These are phyloP conservation scores for Sordariomycetes sp. DNA, from an alignment of 2,329 filamentous ascomycete genomes.

Conservation along the genomic window DNA sequence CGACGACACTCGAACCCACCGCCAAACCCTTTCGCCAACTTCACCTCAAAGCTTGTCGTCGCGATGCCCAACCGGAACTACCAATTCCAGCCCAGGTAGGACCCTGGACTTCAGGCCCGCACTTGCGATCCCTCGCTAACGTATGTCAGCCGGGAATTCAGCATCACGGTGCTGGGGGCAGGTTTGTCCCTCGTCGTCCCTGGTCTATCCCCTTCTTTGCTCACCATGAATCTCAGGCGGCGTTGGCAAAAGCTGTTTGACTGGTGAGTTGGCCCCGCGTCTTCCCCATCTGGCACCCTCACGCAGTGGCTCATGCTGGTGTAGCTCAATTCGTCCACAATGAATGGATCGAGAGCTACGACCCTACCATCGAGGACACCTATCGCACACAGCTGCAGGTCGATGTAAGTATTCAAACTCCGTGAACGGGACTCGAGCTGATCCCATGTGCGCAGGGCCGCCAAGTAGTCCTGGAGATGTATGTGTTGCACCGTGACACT, in stretches of 20 bases:
- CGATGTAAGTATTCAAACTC: conserved; percentile 81
- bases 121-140: conserved; percentile 7
- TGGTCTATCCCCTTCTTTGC: too few relatives aligned
- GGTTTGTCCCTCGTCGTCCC: conserved; percentile 38
- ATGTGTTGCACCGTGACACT: conserved; percentile 22
- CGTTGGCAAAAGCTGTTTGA: conserved; percentile 87
- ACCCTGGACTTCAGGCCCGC: neutral
- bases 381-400: conserved; percentile 70
- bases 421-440: neutral
- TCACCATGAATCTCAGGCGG: conserved; percentile 64
- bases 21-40: neutral
- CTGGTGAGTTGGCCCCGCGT: conserved; percentile 52
- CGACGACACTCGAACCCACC: neutral
- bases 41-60: neutral
- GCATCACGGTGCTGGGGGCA: conserved; percentile 74
- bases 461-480: conserved; percentile 87
- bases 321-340: conserved; percentile 87
- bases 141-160: conserved; percentile 60
- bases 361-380: conserved; percentile 71
- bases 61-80: conserved; percentile 3
- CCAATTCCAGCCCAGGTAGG: conserved; percentile 11
- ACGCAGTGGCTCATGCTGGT: conserved; percentile 11
- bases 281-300: conserved; percentile 8
- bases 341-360: conserved; percentile 86
- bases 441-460: conserved; percentile 50